Evolutionary conservation across 495 filamentous ascomycete species (phyloP).

Genomic region (Aspergillus taichungensis): DNA sequence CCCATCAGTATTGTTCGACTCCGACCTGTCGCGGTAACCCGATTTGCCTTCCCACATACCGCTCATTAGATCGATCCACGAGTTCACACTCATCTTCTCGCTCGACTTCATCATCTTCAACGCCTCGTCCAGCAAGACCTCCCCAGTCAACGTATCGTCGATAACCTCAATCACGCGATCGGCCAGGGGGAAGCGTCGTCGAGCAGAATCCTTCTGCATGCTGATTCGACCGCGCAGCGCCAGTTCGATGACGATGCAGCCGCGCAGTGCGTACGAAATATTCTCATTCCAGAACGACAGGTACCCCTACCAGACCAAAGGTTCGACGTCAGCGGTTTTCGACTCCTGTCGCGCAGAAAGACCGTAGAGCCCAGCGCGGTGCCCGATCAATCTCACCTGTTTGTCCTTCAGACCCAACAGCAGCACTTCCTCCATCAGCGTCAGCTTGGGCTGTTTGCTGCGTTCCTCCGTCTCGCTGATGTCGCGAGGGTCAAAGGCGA

Average conservation of each 20-base stretch:
- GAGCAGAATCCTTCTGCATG: slow-evolving; percentile 95
- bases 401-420: slow-evolving; percentile 96
- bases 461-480: slow-evolving; percentile 95
- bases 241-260: slow-evolving; percentile 95
- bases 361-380: not conserved
- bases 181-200: slow-evolving; percentile 83
- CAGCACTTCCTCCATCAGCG: slow-evolving; percentile 96
- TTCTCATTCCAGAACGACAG: slow-evolving; percentile 99
- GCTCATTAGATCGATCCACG: slow-evolving; percentile 98
- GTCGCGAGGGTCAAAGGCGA: slow-evolving; percentile 94
- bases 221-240: slow-evolving; percentile 92
- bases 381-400: slow-evolving; percentile 53
- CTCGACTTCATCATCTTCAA: slow-evolving; percentile 99
- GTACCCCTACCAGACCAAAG: slow-evolving; percentile 58
- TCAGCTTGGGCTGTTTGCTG: slow-evolving; percentile 96
- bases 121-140: slow-evolving; percentile 95
- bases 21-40: no score
- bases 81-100: slow-evolving; percentile 98
- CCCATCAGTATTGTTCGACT: no score
- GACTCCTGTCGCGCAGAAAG: not conserved
- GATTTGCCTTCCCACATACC: slow-evolving; percentile 46
- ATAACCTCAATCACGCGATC: slow-evolving; percentile 94
- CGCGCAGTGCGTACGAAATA: slow-evolving; percentile 93
- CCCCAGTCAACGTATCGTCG: slow-evolving; percentile 93
- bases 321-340: slow-evolving; percentile 15